These are phyloP conservation scores for Paspalum vaginatum DNA, from an alignment of 176 grass and related monocot species.

Conservation along the genomic window DNA sequence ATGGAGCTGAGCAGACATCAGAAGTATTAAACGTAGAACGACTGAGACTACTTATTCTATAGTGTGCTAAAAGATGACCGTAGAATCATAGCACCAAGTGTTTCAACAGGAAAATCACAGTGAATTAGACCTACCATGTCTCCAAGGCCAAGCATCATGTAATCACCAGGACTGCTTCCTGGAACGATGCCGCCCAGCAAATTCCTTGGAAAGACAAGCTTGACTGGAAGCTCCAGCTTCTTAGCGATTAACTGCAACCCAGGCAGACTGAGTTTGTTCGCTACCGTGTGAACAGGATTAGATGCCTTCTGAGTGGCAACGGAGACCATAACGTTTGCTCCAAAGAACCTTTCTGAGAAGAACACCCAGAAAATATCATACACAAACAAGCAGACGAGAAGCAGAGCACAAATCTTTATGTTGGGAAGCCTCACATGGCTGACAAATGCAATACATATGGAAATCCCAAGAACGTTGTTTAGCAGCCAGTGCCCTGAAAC, in stretches of 20 bases:
- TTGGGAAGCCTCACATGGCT: slow-evolving; percentile 96
- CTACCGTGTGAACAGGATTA: slow-evolving; percentile 94
- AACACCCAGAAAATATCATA: slow-evolving; percentile 99
- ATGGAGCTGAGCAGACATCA: neutral
- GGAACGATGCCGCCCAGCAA: slow-evolving; percentile 82
- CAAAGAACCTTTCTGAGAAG: slow-evolving; percentile 96
- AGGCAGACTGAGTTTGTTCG: slow-evolving; percentile 82
- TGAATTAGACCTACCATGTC: slow-evolving; percentile 77
- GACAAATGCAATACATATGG: slow-evolving; percentile 94
- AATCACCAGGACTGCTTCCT: slow-evolving; percentile 69
- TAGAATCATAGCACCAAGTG: slow-evolving; percentile 1
- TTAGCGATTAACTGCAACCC: slow-evolving; percentile 86
- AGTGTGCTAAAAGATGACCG: neutral
- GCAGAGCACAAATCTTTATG: slow-evolving; percentile 89
- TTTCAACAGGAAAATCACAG: neutral
- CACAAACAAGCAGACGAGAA: slow-evolving; percentile 86
- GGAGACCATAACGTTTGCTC: slow-evolving; percentile 99
- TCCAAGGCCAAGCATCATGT: slow-evolving; percentile 99
- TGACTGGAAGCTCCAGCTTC: slow-evolving; percentile 95
- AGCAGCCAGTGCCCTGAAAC: slow-evolving; percentile 94
- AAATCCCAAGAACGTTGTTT: slow-evolving; percentile 86
- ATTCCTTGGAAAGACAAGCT: slow-evolving; percentile 95
- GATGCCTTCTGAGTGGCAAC: slow-evolving; percentile 98
- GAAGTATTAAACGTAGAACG: neutral
- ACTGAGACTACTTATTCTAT: slow-evolving; percentile 4